Evolutionary conservation across 179 eudicot genomes (phyloP), one percentile per base, ranked within the genome.

Genomic region (Drosera spatulata): DNA sequence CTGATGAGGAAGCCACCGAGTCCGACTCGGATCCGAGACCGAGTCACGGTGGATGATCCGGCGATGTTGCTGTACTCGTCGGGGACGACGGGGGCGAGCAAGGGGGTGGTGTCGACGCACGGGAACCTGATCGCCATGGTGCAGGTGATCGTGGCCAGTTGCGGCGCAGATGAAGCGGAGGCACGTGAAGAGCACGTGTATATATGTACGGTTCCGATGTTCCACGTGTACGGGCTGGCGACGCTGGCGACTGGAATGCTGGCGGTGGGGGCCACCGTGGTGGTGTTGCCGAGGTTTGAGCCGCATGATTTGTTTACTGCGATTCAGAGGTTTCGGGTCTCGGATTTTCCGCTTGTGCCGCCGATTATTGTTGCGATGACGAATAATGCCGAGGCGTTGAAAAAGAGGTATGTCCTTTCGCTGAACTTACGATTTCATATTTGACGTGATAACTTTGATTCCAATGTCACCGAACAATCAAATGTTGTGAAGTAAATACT

Each of bases 41-140:
- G 77, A 58, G 83, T 82, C 39, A 38, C 61, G 2, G 86, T 66
- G 38, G 62, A 74, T 65, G 93, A 89, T 66, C 69, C 85, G 1
- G 99, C 99, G 3, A 81, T 88, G 53, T 66, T 93, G 51, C 72
- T 93, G 6, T 93, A 86, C 77, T 93, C 99, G 43, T 85, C 96
- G 7, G 99, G 99, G 5, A 93, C 99, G 2, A 93, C 99, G 7
- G 96, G 99, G 11, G 77, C 70, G n/a, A 82, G 95, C 58, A 93
- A 93, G 79, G 99, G 99, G 37, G 99, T 93, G 4, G 69, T 79
- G 5, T 81, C 88, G 49, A 77, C 96, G 38, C 99, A 93, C 59
- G 48, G 80, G 55, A 93, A 86, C 69, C 70, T 89, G 54, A 86
- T 86, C 7, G 95, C 90, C 3, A 77, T 81, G 85, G 91, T 84